Evolutionary conservation across 495 filamentous ascomycete genomes (phyloP).

Genomic region (Chaetomium tenue): DNA sequence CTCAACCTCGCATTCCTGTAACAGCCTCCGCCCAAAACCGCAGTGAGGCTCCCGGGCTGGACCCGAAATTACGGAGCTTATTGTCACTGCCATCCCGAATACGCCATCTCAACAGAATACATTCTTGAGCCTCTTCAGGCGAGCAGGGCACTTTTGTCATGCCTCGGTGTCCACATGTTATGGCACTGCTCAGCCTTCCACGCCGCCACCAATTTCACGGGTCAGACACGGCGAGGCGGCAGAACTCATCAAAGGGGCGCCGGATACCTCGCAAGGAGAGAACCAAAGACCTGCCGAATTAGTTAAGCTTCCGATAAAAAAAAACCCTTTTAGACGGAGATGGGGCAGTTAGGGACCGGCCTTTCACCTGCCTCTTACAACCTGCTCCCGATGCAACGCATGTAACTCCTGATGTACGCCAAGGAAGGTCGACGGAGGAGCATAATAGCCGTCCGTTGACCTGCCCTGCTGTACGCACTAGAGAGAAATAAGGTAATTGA

Average conservation of each 20-base stretch:
- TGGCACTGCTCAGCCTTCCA: conserved; percentile 7
- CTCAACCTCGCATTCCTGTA: conserved; percentile 10
- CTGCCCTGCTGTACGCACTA: background rate
- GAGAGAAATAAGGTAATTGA: background rate
- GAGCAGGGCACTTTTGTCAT: background rate
- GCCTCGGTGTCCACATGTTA: background rate
- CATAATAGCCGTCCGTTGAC: background rate
- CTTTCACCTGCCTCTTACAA: too few species aligned
- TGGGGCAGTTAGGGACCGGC: too few species aligned
- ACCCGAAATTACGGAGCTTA: background rate
- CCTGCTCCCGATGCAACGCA: too few species aligned
- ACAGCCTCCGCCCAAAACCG: conserved; percentile 3
- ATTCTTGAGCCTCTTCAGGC: background rate
- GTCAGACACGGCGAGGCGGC: conserved; percentile 8
- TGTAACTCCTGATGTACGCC: background rate
- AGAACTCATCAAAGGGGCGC: background rate
- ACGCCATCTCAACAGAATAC: background rate
- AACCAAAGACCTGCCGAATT: conserved; percentile 7
- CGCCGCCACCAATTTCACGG: background rate
- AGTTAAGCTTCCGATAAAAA: background rate
- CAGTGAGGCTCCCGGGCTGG: conserved; percentile 1
- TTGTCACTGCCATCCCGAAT: conserved; percentile 17
- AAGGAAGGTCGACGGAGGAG: background rate
- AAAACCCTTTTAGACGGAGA: background rate
- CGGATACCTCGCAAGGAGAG: background rate